Conservation (phyloP, 345 rosid species). For the Brassica juncea region DNA sequence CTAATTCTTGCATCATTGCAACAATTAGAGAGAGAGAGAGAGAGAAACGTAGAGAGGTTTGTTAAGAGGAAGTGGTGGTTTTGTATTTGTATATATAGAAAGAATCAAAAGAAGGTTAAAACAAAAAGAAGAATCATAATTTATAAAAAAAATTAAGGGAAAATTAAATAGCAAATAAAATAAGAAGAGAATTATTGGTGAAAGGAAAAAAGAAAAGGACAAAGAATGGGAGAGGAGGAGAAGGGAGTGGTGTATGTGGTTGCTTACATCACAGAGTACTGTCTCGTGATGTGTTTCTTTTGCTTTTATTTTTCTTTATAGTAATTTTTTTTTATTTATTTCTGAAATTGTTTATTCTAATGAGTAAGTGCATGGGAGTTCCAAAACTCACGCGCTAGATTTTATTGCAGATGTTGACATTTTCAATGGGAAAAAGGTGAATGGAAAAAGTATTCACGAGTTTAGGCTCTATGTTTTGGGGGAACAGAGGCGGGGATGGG, state of each 20-base stretch:
- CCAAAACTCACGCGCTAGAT: constrained; percentile 6
- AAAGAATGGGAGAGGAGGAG: constrained; percentile 27
- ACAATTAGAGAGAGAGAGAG: constrained; percentile 16
- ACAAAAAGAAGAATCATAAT: constrained; percentile 18
- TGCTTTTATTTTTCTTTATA: constrained; percentile 26
- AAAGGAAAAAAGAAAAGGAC: constrained; percentile 28
- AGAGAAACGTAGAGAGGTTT: constrained; percentile 15
- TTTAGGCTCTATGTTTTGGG: background rate
- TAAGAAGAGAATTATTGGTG: constrained; percentile 39
- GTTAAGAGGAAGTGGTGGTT: constrained; percentile 11
- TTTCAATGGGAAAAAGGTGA: constrained; percentile 5
- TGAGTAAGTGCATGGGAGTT: constrained; percentile 33
- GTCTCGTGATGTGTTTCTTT: constrained; percentile 41
- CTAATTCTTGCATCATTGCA: constrained; percentile 64
- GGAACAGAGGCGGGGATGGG: background rate
- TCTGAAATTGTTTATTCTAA: background rate
- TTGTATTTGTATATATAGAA: constrained; percentile 38
- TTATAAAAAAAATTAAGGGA: background rate
- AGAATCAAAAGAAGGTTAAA: constrained; percentile 30
- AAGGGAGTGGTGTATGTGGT: constrained; percentile 43
- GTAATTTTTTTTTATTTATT: constrained; percentile 23
- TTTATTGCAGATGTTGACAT: constrained; percentile 40
- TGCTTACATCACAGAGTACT: constrained; percentile 69
- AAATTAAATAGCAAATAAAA: constrained; percentile 7
- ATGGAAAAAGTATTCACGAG: constrained; percentile 1